Conservation (phyloP, 495 filamentous ascomycete species). For the Penicillium desertorum region DNA sequence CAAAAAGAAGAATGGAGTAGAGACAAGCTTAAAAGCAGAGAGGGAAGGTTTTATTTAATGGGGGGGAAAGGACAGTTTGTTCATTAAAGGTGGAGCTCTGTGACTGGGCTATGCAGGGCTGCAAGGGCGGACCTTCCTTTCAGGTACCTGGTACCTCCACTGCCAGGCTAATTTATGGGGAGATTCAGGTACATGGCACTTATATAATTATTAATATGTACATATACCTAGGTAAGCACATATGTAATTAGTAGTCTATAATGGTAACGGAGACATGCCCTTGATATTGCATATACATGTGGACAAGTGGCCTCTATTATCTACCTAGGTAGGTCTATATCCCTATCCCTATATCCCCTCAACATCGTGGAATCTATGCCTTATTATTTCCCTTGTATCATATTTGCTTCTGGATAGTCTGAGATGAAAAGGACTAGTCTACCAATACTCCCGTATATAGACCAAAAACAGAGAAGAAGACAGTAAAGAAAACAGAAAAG, state of each 20-base stretch:
- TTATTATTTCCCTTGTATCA: too few species aligned
- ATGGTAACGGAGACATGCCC: not conserved
- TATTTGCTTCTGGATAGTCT: too few species aligned
- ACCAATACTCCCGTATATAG: too few species aligned
- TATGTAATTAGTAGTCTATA: too few species aligned
- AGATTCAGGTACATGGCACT: not conserved
- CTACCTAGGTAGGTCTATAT: not conserved
- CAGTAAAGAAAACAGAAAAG: too few species aligned
- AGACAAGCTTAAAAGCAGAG: slow-evolving; percentile 9
- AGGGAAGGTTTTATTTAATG: slow-evolving; percentile 23
- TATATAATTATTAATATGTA: not conserved
- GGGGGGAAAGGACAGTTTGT: slow-evolving; percentile 50
- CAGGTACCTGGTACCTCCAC: slow-evolving; percentile 6
- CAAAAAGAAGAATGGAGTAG: not conserved
- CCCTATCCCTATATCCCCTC: too few species aligned
- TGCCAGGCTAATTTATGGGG: slow-evolving; percentile 1
- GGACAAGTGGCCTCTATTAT: slow-evolving; percentile 12
- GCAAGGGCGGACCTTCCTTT: slow-evolving; percentile 7
- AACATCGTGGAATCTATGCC: too few species aligned
- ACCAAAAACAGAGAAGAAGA: too few species aligned
- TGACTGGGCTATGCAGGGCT: slow-evolving; percentile 31
- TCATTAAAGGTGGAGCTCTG: slow-evolving; percentile 39
- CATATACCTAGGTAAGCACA: too few species aligned
- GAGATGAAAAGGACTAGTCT: too few species aligned
- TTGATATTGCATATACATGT: not conserved